These are phyloP conservation scores for Podospora sp. DNA, from an alignment of 495 filamentous ascomycete genomes.

Conservation along the genomic window DNA sequence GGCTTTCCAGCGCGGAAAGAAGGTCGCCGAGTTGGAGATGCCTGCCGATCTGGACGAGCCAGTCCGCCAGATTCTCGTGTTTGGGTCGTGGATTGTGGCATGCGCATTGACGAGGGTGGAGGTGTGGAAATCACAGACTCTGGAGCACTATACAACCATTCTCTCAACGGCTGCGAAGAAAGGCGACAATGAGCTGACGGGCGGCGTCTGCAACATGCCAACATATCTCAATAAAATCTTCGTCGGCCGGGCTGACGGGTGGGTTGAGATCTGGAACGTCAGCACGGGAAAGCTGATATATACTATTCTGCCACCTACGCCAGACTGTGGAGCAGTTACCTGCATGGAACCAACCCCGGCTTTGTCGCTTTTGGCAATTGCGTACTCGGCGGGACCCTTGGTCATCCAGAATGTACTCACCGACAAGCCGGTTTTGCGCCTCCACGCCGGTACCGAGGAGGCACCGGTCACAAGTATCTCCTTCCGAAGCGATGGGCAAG, in stretches of 20 bases:
- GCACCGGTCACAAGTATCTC: constrained; percentile 75
- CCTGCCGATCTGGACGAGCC: constrained; percentile 63
- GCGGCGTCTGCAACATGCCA: constrained; percentile 77
- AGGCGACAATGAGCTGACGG: constrained; percentile 64
- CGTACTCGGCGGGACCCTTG: constrained; percentile 76
- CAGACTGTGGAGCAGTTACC: constrained; percentile 72
- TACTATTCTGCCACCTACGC: constrained; percentile 70
- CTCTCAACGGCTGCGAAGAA: constrained; percentile 49
- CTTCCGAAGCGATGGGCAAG: constrained; percentile 88
- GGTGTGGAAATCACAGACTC: constrained; percentile 82
- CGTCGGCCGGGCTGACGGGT: constrained; percentile 81
- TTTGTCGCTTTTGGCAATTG: constrained; percentile 83
- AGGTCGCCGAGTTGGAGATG: constrained; percentile 69
- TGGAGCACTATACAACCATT: constrained; percentile 88
- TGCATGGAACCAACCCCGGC: constrained; percentile 81
- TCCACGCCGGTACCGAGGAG: constrained; percentile 61
- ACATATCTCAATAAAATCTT: constrained; percentile 97
- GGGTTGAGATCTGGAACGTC: constrained; percentile 95
- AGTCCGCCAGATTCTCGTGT: constrained; percentile 76
- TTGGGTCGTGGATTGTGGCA: constrained; percentile 90
- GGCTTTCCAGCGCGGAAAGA: constrained; percentile 94
- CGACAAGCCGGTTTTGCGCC: constrained; percentile 66
- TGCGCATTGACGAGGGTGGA: constrained; percentile 75
- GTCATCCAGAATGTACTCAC: constrained; percentile 78
- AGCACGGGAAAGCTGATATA: constrained; percentile 87